Conservation (phyloP, 371 early-diverging fungal genomes). For the Syncephalastrum monosporum region DNA sequence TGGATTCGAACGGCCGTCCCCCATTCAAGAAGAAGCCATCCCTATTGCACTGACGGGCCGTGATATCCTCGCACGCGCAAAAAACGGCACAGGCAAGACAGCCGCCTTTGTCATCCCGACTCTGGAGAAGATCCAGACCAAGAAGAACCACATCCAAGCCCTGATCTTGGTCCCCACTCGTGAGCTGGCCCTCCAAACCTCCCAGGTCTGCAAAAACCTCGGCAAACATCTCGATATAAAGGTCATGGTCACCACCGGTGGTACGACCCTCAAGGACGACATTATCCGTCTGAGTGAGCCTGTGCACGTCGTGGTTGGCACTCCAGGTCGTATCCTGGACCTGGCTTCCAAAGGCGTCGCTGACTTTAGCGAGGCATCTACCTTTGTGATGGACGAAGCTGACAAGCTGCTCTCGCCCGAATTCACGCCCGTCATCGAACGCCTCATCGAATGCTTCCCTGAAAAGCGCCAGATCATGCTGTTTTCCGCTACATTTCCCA, state of each 20-base stretch:
- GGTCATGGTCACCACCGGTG: slow-evolving; percentile 98
- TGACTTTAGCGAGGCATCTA: slow-evolving; percentile 81
- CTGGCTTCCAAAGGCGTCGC: slow-evolving; percentile 90
- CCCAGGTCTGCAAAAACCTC: slow-evolving; percentile 91
- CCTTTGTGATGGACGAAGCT: slow-evolving; percentile 98
- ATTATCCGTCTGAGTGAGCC: slow-evolving; percentile 90
- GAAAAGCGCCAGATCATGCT: slow-evolving; percentile 92
- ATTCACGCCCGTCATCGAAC: slow-evolving; percentile 94
- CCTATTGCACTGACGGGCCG: slow-evolving; percentile 95
- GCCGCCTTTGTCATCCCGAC: slow-evolving; percentile 97
- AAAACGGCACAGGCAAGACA: slow-evolving; percentile 99
- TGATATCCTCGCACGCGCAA: slow-evolving; percentile 96
- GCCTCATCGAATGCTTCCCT: slow-evolving; percentile 83
- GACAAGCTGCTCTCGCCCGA: slow-evolving; percentile 97
- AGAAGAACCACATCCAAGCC: slow-evolving; percentile 80
- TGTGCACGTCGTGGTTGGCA: slow-evolving; percentile 96
- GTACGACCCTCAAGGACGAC: slow-evolving; percentile 97
- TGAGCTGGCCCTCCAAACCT: slow-evolving; percentile 96
- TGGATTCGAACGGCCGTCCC: slow-evolving; percentile 98
- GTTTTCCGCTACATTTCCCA: slow-evolving; percentile 98
- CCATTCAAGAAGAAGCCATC: slow-evolving; percentile 99
- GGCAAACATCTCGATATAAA: slow-evolving; percentile 92
- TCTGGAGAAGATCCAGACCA: slow-evolving; percentile 88
- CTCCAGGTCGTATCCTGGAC: slow-evolving; percentile 98
- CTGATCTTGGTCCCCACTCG: slow-evolving; percentile 95